Evolutionary conservation across 306 rosid species (phyloP).

Genomic region (Amphicarpaea edgeworthii): DNA sequence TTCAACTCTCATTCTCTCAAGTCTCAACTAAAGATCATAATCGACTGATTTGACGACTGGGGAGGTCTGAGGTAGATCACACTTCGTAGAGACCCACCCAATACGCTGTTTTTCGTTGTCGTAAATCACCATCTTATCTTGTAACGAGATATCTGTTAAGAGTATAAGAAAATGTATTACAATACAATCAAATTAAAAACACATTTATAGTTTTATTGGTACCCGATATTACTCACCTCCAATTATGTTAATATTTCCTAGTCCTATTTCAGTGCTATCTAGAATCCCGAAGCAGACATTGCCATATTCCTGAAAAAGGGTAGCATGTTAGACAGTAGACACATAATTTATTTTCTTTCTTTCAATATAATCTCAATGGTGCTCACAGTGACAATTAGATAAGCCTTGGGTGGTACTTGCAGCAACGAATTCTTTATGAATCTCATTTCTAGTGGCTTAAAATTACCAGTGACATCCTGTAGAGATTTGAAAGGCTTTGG

Average conservation of each 20-base stretch:
- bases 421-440: constrained; percentile 56
- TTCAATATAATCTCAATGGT: neutral
- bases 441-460: constrained; percentile 63
- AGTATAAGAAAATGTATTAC: constrained; percentile 14
- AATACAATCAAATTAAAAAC: neutral
- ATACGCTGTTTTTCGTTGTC: constrained; percentile 77
- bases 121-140: constrained; percentile 72
- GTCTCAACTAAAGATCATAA: neutral
- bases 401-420: constrained; percentile 62
- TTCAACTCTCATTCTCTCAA: too few species aligned
- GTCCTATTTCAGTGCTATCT: constrained; percentile 56
- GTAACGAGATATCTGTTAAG: constrained; percentile 65
- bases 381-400: constrained; percentile 73
- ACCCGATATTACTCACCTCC: constrained; percentile 63
- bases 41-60: constrained; percentile 45
- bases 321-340: constrained; percentile 36
- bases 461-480: constrained; percentile 52
- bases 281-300: constrained; percentile 85
- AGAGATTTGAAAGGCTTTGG: constrained; percentile 63
- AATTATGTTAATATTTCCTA: constrained; percentile 61
- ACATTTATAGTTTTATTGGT: neutral
- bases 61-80: constrained; percentile 46
- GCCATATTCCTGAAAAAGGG: constrained; percentile 57
- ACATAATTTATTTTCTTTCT: constrained; percentile 13
- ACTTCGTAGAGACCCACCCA: constrained; percentile 71